These are phyloP conservation scores for Penicillium paradoxum DNA, from an alignment of 495 filamentous ascomycete species.

Conservation along the genomic window DNA sequence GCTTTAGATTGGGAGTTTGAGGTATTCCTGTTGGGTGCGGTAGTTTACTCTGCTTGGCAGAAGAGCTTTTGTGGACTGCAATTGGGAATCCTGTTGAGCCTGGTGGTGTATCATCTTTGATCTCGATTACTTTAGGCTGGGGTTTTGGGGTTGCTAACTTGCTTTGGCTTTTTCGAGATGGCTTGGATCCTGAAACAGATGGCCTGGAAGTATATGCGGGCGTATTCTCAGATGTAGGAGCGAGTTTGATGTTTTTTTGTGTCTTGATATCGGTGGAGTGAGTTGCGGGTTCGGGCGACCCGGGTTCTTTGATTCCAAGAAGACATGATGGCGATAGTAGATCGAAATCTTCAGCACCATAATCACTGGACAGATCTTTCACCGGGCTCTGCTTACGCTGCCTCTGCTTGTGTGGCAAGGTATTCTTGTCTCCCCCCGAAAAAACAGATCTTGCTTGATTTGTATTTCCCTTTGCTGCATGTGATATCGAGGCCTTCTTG, in stretches of 20 bases:
- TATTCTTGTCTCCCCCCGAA: background rate
- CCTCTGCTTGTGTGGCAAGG: background rate
- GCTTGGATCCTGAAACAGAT: background rate
- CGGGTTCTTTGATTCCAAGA: background rate
- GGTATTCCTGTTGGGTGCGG: background rate
- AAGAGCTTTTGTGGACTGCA: background rate
- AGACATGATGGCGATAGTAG: conserved; percentile 40
- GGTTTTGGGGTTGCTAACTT: background rate
- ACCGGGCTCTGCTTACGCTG: background rate
- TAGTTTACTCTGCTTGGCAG: background rate
- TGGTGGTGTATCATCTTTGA: conserved; percentile 3
- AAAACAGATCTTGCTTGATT: background rate
- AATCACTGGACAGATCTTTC: conserved; percentile 29
- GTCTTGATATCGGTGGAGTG: background rate
- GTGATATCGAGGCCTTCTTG: background rate
- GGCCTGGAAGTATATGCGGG: background rate
- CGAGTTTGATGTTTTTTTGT: background rate
- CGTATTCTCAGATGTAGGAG: background rate
- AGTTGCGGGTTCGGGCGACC: background rate
- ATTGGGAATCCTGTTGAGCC: background rate
- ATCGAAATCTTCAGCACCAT: conserved; percentile 31
- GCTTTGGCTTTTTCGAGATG: background rate
- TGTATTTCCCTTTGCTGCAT: background rate
- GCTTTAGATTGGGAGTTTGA: background rate
- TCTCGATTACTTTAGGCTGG: background rate